phyloP scores from a whole-genome alignment of 345 rosid genomes.

The Populus alba region DNA sequence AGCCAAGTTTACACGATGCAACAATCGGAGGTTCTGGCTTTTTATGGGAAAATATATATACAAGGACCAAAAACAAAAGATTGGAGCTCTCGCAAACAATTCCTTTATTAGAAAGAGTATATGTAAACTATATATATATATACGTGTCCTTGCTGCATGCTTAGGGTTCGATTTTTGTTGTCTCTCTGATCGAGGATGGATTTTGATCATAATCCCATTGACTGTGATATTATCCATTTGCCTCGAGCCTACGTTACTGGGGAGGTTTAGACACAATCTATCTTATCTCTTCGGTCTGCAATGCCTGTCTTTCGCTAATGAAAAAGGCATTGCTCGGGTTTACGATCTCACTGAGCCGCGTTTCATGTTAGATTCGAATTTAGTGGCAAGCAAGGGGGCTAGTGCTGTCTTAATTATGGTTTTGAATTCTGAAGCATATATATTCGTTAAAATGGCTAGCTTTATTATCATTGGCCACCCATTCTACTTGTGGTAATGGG shows the following conservation, averaged over 20 bases:
- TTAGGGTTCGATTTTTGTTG: not conserved
- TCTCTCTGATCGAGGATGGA: not conserved
- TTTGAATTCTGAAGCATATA: not conserved
- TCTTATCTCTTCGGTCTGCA: not conserved
- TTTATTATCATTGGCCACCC: not conserved
- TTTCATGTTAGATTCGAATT: not conserved
- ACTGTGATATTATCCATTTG: not conserved
- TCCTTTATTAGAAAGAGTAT: not conserved
- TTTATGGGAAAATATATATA: not conserved
- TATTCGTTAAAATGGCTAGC: not conserved
- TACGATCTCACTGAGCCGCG: not conserved
- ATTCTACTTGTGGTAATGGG: not conserved
- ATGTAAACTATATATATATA: not conserved
- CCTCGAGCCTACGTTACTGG: not conserved
- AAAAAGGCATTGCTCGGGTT: not conserved
- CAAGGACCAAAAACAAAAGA: not conserved
- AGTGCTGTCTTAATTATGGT: not conserved
- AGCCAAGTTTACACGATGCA: not conserved
- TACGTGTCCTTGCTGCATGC: too few species aligned
- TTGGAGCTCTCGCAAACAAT: not conserved
- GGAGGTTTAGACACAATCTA: not conserved
- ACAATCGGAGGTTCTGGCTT: not conserved
- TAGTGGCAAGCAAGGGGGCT: not conserved
- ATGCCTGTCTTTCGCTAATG: not conserved
- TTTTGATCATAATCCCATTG: not conserved